Conservation (phyloP, 805 yeast species). For the Ogataea populi-albae region DNA sequence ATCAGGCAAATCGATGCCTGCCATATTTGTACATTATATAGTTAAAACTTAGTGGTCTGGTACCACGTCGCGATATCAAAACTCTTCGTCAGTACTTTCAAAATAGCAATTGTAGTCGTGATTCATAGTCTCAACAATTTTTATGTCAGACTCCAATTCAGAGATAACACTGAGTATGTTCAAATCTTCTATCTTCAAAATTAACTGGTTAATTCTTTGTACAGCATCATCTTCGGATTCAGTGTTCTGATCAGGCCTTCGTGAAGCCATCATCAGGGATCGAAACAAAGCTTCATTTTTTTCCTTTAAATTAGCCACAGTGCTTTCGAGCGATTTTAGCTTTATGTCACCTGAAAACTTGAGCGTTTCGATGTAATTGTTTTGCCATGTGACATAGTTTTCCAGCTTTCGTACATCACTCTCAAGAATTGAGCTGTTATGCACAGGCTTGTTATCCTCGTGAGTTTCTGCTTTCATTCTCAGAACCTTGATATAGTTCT, state of each 20-base stretch:
- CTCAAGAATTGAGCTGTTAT: constrained; percentile 1
- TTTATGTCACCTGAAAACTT: constrained; percentile 18
- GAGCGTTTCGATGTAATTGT: constrained; percentile 23
- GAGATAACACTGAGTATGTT: constrained; percentile 7
- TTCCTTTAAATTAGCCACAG: constrained; percentile 4
- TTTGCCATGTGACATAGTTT: constrained; percentile 26
- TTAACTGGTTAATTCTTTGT: constrained; percentile 8
- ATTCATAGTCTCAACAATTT: constrained; percentile 5
- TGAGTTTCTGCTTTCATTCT: constrained; percentile 4
- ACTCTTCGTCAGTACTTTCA: no score
- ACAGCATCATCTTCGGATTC: neutral
- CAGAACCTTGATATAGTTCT: constrained; percentile 17
- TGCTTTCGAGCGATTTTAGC: constrained; percentile 4
- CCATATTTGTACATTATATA: constrained; percentile 1
- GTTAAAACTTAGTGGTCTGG: no score
- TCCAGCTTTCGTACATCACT: constrained; percentile 19
- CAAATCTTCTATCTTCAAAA: constrained; percentile 10
- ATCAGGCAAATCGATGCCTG: constrained; percentile 9
- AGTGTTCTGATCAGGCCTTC: constrained; percentile 1
- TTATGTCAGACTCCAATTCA: constrained; percentile 12
- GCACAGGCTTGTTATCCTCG: neutral
- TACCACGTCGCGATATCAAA: constrained; percentile 8
- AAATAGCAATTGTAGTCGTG: no score
- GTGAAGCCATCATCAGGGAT: constrained; percentile 6
- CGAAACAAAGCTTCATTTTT: constrained; percentile 11